Conservation (phyloP, 257 asterid genomes). For the Solanum corneliomulleri region DNA sequence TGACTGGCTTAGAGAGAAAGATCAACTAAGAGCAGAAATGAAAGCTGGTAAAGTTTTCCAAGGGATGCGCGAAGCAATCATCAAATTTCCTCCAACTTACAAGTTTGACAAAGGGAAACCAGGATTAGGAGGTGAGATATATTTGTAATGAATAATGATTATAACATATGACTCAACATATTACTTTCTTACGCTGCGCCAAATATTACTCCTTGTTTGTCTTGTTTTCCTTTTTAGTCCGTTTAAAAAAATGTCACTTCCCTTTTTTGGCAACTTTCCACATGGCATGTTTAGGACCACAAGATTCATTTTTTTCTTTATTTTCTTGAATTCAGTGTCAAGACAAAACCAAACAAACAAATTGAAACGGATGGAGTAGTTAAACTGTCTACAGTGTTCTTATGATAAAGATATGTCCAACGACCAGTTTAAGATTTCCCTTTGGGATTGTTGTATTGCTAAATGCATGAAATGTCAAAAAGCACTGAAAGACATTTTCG, state of each 20-base stretch:
- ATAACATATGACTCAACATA: not conserved
- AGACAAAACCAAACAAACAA: not conserved
- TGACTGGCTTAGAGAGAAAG: slow-evolving; percentile 97
- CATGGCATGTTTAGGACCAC: not conserved
- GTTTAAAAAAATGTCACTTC: not conserved
- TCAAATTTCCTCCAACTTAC: slow-evolving; percentile 92
- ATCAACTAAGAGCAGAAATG: slow-evolving; percentile 87
- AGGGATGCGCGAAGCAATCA: slow-evolving; percentile 95
- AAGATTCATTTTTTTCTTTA: not conserved
- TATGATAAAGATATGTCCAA: not conserved
- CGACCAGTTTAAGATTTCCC: not conserved
- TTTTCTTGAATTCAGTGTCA: not conserved
- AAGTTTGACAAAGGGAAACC: slow-evolving; percentile 88
- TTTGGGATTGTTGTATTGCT: not conserved
- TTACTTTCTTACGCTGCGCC: not conserved
- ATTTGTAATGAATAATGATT: not conserved
- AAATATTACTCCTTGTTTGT: not conserved
- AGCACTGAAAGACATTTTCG: not conserved
- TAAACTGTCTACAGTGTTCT: not conserved
- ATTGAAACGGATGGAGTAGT: not conserved
- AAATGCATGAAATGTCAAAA: not conserved
- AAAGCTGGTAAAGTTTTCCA: slow-evolving; percentile 87
- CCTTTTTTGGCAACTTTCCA: not conserved
- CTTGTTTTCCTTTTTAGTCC: not conserved
- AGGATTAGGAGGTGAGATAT: slow-evolving; percentile 74